Base-by-base conservation (phyloP, 116 monocot species). In the Phalaenopsis hybrid region DNA sequence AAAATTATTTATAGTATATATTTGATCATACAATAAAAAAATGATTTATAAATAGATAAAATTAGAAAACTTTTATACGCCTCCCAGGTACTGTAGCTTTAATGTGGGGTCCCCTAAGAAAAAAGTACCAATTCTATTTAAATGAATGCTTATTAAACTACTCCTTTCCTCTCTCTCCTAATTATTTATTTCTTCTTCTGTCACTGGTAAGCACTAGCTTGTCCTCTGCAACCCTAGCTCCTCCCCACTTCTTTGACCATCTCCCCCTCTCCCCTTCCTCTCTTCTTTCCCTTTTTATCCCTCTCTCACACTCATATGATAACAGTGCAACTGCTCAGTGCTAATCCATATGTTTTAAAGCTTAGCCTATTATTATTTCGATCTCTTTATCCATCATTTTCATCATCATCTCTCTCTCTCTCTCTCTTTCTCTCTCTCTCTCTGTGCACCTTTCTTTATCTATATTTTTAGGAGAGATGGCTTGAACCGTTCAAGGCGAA, bases 291-390 rank as follows among this genome's bases (percentile, higher is more conserved):
- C 13, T 13, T 3, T 12, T 3, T 37, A 37, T 37, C 75, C 41
- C 75, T 74, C 81, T 81, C 74, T 37, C 52, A 74, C 52, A 28
- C 80, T 81, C 52, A 33, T 51, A 55, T 55, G 48, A 2, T 74
- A 28, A 43, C 37, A 73, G 25, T 58, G 77, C 12, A 37, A 74
- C 18, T 34, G 33, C 16, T 16, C 43, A n/a, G 74, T 16, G 41
- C 41, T 55, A 17, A 55, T 55, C 55, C 55, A 15, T 55, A 15
- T 15, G 55, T 55, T 15, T 55, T 55, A 16, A 55, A 55, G 55
- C 55, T 37, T 55, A 55, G 55, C 55, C 55, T 13, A 55, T 13
- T 55, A 12, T 13, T 55, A 55, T 55, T 55, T 55, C 55, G 15
- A 55, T 55, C 55, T 55, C 55, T 55, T 55, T 55, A 55, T 55